Evolutionary conservation across 441 rosid genomes (phyloP).

Genomic region (Erysimum pusillum): DNA sequence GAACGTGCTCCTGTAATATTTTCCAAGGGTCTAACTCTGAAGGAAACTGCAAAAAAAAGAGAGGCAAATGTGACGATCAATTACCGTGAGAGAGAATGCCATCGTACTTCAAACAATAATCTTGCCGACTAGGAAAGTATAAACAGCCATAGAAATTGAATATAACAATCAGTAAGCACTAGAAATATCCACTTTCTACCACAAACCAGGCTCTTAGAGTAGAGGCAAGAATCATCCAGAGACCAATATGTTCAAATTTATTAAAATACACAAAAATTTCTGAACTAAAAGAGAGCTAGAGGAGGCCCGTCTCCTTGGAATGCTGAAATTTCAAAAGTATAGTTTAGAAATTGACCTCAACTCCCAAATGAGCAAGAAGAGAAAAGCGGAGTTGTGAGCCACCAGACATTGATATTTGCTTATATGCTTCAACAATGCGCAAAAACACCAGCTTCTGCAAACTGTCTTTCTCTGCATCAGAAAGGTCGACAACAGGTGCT

Average conservation of each 20-base stretch:
- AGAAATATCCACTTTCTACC: conserved; percentile 26
- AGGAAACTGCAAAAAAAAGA: conserved; percentile 69
- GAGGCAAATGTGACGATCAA: conserved; percentile 23
- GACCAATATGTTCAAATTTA: conserved; percentile 3
- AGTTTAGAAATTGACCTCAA: conserved; percentile 70
- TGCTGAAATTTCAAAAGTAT: neutral
- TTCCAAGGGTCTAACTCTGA: conserved; percentile 92
- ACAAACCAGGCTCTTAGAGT: conserved; percentile 27
- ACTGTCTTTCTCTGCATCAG: conserved; percentile 85
- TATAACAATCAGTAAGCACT: conserved; percentile 9
- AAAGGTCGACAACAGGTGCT: conserved; percentile 87
- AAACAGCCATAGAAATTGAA: conserved; percentile 16
- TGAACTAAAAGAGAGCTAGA: conserved; percentile 25
- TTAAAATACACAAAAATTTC: neutral
- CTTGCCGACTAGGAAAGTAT: conserved; percentile 17
- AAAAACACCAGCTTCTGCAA: conserved; percentile 77
- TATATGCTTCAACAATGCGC: conserved; percentile 87
- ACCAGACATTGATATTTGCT: conserved; percentile 86
- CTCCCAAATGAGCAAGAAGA: conserved; percentile 86
- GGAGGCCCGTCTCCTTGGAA: conserved; percentile 17
- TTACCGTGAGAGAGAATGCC: conserved; percentile 37
- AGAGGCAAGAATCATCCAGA: conserved; percentile 4
- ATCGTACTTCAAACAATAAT: conserved; percentile 28
- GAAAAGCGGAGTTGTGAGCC: conserved; percentile 86
- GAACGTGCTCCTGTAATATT: conserved; percentile 79